Evolutionary conservation across 306 rosid genomes (phyloP).

Genomic region (Cotoneaster glaucophyllus): DNA sequence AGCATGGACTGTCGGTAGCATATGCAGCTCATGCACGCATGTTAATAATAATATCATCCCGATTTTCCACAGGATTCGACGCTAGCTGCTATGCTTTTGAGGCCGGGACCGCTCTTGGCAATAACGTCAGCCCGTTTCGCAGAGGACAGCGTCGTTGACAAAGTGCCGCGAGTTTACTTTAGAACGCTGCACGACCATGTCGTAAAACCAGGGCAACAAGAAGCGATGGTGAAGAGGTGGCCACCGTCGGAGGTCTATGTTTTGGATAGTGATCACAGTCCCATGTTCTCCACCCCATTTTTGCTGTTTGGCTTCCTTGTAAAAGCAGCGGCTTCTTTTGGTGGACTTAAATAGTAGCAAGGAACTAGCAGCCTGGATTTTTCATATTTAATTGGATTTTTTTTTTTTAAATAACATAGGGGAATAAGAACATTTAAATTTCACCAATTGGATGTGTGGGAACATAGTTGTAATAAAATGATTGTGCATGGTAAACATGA

Average conservation of each 20-base stretch:
- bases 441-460: neutral
- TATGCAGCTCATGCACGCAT: too few species aligned
- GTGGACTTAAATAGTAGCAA: slow-evolving; percentile 20
- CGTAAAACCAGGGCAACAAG: slow-evolving; percentile 75
- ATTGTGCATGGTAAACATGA: neutral
- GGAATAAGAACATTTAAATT: neutral
- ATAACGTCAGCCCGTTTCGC: slow-evolving; percentile 41
- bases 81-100: slow-evolving; percentile 75
- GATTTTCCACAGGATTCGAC: slow-evolving; percentile 60
- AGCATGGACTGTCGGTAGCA: too few species aligned
- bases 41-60: neutral
- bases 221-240: slow-evolving; percentile 76
- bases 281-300: slow-evolving; percentile 81
- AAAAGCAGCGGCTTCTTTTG: slow-evolving; percentile 45
- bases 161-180: slow-evolving; percentile 63
- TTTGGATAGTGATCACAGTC: slow-evolving; percentile 76
- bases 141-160: slow-evolving; percentile 30
- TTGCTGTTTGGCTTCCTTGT: slow-evolving; percentile 70
- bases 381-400: too few species aligned
- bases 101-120: slow-evolving; percentile 72
- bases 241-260: slow-evolving; percentile 52
- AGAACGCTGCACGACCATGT: slow-evolving; percentile 64
- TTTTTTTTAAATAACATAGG: neutral
- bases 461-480: neutral
- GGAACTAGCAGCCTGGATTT: neutral